Base-by-base conservation (phyloP, 257 asterid species). In the Ocimum tenuiflorum region DNA sequence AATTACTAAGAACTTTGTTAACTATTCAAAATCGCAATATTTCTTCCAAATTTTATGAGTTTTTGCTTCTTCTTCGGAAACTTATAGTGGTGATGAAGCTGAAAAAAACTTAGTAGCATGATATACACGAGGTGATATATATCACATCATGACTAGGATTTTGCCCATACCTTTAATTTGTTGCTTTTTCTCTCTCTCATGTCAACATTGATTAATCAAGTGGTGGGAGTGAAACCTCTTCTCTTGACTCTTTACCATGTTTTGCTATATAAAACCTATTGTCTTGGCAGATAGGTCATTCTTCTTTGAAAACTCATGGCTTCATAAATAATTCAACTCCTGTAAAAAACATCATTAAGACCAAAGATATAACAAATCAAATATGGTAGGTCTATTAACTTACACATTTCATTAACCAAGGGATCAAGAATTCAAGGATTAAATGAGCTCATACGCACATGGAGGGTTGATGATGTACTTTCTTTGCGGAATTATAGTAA, bases 231-330 rank as follows among this genome's bases (percentile, higher is more conserved):
- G 53, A 46, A 56, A 50, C n/a, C 67, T 47, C 39, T 63, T 56
- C 43, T 51, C 51, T 12, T 46, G 17, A 49, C 55, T 42, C 65
- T 55, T 14, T 48, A 72, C 42, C 1, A 6, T 64, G 72, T 64
- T 53, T 59, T 33, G 67, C 74, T 62, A 46, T 53, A 36, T 75
- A 18, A 38, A 58, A 54, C 47, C 67, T 55, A 46, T 45, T 56
- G 46, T 49, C 64, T 56, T 23, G 31, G 52, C 8, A 41, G 72
- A 68, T 45, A 29, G 59, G 62, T 45, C 71, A 74, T 52, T 68
- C 65, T 49, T 54, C 49, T 54, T 0, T 14, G 75, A 60, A 73
- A 68, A 46, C 62, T 53, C 71, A n/a, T 50, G 60, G 1, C 14
- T 41, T 11, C n/a, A 41, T 41, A 11, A 41, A 41, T 41, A 41